Evolutionary conservation across 768 basidiomycete species (phyloP).

Genomic region (Amanita jacksonii): DNA sequence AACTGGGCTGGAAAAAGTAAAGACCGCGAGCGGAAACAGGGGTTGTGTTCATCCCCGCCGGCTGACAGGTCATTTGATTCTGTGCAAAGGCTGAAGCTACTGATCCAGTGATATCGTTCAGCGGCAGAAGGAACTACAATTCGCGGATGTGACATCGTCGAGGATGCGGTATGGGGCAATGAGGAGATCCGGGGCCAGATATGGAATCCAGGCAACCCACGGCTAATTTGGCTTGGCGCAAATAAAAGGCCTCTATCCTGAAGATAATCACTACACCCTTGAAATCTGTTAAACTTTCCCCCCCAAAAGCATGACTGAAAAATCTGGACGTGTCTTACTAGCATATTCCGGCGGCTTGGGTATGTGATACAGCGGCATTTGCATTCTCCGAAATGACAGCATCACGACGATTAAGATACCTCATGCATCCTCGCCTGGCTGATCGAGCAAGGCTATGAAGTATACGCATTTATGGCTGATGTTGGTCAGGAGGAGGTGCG

Average conservation of each 20-base stretch:
- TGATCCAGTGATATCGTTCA: too few species aligned
- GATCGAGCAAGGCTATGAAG: slow-evolving; percentile 97
- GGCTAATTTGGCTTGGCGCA: background rate
- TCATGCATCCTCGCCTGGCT: slow-evolving; percentile 99
- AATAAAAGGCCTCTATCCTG: too few species aligned
- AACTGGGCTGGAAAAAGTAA: too few species aligned
- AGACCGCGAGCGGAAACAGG: too few species aligned
- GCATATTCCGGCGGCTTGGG: slow-evolving; percentile 98
- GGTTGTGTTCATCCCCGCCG: too few species aligned
- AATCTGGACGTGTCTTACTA: slow-evolving; percentile 79
- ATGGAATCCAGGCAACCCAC: background rate
- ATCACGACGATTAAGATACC: slow-evolving; percentile 53
- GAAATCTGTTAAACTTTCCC: background rate
- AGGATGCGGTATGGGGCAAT: too few species aligned
- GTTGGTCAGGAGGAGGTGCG: slow-evolving; percentile 84
- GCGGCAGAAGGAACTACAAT: too few species aligned
- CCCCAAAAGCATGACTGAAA: slow-evolving; percentile 33
- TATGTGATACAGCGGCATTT: slow-evolving; percentile 28
- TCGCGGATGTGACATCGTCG: too few species aligned
- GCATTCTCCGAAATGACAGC: slow-evolving; percentile 7
- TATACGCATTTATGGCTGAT: slow-evolving; percentile 95
- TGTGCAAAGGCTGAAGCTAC: too few species aligned
- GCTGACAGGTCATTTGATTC: too few species aligned
- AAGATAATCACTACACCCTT: too few species aligned
- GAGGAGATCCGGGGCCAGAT: background rate